Evolutionary conservation across 192 early-diverging fungal genomes (phyloP).

Genomic region (Backusella psychrophila): DNA sequence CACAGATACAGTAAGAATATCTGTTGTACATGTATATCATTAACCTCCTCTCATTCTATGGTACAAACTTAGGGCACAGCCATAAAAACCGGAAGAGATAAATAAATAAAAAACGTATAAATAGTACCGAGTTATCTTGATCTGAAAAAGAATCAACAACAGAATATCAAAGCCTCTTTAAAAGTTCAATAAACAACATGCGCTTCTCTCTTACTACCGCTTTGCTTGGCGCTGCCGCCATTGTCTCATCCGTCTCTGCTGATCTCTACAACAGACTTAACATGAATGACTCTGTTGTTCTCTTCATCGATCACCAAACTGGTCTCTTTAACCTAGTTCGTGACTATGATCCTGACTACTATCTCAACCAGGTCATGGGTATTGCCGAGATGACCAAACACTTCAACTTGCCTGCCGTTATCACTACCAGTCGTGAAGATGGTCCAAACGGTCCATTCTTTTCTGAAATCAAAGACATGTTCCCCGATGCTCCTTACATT

Average conservation of each 20-base stretch:
- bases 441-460: slow-evolving; percentile 31
- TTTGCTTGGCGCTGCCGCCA: not conserved
- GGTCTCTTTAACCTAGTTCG: slow-evolving; percentile 25
- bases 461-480: slow-evolving; percentile 22
- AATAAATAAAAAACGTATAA: not conserved
- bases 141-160: not conserved
- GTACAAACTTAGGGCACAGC: not conserved
- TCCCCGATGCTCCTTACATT: slow-evolving; percentile 29
- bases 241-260: not conserved
- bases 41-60: not conserved
- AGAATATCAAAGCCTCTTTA: not conserved
- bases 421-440: slow-evolving; percentile 29
- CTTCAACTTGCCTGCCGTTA: slow-evolving; percentile 22
- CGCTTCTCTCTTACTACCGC: slow-evolving; percentile 9
- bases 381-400: slow-evolving; percentile 22
- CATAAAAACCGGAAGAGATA: not conserved
- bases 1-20: not conserved
- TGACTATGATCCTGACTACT: slow-evolving; percentile 24
- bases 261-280: slow-evolving; percentile 22
- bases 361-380: slow-evolving; percentile 24
- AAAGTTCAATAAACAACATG: not conserved
- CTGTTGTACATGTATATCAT: not conserved
- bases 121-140: not conserved
- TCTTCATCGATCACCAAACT: slow-evolving; percentile 34
- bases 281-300: slow-evolving; percentile 24